Conservation (phyloP, 257 asterid genomes). For the Scutellaria minor region DNA sequence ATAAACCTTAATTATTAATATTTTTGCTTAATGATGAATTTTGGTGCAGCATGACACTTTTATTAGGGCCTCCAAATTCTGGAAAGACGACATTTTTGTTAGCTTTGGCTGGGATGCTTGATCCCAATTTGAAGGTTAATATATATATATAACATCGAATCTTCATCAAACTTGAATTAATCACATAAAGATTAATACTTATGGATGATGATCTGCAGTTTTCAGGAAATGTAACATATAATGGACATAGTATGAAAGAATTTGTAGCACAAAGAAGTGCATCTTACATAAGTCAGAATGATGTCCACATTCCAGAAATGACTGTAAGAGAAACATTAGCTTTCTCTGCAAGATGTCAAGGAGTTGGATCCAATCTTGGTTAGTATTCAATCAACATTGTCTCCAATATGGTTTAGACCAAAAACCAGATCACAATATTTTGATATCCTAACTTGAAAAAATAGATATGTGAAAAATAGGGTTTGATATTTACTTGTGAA, state of each 20-base stretch:
- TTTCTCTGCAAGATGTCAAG: conserved; percentile 76
- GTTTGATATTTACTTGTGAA: neutral
- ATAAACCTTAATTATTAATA: no score
- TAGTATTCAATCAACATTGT: neutral
- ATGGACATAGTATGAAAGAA: conserved; percentile 63
- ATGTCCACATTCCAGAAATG: conserved; percentile 67
- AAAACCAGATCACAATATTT: no score
- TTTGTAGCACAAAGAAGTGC: conserved; percentile 64
- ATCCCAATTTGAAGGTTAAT: conserved; percentile 48
- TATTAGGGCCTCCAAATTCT: conserved; percentile 74
- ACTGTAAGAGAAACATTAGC: conserved; percentile 73
- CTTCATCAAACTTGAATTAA: no score
- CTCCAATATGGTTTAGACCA: no score
- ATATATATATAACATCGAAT: no score
- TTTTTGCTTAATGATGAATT: no score
- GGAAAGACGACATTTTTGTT: conserved; percentile 71
- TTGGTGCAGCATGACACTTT: conserved; percentile 61
- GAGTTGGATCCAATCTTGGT: conserved; percentile 69
- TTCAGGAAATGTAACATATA: conserved; percentile 61
- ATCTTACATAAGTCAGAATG: conserved; percentile 69
- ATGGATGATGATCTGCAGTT: conserved; percentile 36
- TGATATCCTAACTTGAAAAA: no score
- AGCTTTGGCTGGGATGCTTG: conserved; percentile 72
- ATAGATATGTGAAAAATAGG: no score
- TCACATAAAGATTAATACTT: no score